These are phyloP conservation scores for Ogataea neopini DNA, from an alignment of 805 yeast species.

Conservation along the genomic window DNA sequence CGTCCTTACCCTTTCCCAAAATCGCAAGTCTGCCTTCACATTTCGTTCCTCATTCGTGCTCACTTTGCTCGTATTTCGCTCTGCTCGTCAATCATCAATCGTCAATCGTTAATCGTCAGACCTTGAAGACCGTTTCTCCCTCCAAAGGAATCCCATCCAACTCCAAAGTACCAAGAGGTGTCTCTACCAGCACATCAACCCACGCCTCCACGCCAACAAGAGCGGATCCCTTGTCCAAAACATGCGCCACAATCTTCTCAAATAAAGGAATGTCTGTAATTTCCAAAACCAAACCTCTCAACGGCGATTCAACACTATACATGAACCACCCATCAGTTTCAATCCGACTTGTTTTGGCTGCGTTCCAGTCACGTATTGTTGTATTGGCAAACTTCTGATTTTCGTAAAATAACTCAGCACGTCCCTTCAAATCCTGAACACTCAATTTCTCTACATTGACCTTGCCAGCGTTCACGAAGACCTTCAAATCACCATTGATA, in stretches of 20 bases:
- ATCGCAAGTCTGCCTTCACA: no score
- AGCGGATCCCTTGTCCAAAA: conserved; percentile 43
- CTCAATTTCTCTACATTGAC: conserved; percentile 10
- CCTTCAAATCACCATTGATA: conserved; percentile 41
- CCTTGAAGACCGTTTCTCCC: conserved; percentile 29
- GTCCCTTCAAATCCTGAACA: conserved; percentile 43
- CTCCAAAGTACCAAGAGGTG: conserved; percentile 38
- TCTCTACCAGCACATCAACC: conserved; percentile 36
- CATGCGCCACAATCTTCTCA: conserved; percentile 43
- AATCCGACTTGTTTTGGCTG: conserved; percentile 38
- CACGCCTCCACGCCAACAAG: conserved; percentile 37
- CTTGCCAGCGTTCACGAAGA: conserved; percentile 27
- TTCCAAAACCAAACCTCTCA: conserved; percentile 44
- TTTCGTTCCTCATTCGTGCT: no score
- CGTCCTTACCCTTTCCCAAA: no score
- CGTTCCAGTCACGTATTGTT: conserved; percentile 46
- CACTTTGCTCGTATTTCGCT: no score
- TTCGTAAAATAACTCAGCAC: conserved; percentile 41
- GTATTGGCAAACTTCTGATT: conserved; percentile 45
- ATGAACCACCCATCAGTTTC: conserved; percentile 23
- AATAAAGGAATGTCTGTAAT: conserved; percentile 44
- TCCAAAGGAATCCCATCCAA: conserved; percentile 29
- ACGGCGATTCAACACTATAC: conserved; percentile 39
- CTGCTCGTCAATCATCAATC: not conserved
- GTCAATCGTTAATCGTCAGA: no score